Conservation (phyloP, 2,329 filamentous ascomycete species). For the Fusarium coffeatum region DNA sequence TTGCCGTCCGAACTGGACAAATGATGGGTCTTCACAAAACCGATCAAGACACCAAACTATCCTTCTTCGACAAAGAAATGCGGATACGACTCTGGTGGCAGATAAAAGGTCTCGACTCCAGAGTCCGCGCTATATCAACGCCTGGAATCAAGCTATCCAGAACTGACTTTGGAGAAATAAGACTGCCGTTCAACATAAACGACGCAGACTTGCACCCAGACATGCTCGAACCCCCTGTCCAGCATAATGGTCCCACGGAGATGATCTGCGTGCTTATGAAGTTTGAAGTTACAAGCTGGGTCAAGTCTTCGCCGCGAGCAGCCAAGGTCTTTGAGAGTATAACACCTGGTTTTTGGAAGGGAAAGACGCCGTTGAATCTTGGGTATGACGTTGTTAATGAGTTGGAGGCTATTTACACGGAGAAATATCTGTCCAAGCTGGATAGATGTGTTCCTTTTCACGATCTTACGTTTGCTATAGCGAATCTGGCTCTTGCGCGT, state of each 20-base stretch:
- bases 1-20: constrained; percentile 42
- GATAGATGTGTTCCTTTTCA: constrained; percentile 49
- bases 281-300: constrained; percentile 47
- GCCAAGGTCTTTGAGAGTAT: constrained; percentile 37
- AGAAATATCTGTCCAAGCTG: constrained; percentile 37
- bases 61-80: constrained; percentile 47
- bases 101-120: constrained; percentile 36
- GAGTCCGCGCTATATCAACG: constrained; percentile 6
- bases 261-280: constrained; percentile 59
- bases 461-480: constrained; percentile 38
- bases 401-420: constrained; percentile 42
- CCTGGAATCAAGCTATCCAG: constrained; percentile 9
- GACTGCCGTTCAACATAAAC: constrained; percentile 66
- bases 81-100: constrained; percentile 48
- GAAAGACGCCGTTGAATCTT: constrained; percentile 9
- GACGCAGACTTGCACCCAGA: constrained; percentile 64
- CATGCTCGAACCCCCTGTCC: constrained; percentile 59
- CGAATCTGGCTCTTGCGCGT: constrained; percentile 41
- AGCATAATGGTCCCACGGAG: constrained; percentile 64
- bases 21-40: constrained; percentile 44
- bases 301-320: constrained; percentile 40
- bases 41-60: constrained; percentile 17
- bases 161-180: constrained; percentile 27
- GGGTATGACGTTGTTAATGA: constrained; percentile 45
- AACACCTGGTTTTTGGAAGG: neutral